phyloP scores from a whole-genome alignment of 768 basidiomycete genomes.

The Auricularia sp. region DNA sequence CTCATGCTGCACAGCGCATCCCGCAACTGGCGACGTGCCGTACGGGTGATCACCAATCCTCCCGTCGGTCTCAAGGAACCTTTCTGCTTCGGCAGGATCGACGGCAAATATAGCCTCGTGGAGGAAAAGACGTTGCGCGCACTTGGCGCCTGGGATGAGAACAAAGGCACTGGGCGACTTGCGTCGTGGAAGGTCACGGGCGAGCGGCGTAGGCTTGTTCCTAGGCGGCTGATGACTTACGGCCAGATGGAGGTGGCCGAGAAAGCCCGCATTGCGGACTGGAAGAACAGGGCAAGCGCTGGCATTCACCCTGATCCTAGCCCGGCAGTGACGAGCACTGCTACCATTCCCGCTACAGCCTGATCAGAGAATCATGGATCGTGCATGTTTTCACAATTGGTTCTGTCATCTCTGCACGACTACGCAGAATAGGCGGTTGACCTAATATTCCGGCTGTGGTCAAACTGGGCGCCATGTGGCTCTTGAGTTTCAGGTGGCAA shows the following conservation, averaged over 20 bases:
- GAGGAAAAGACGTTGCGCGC: slow-evolving; percentile 49
- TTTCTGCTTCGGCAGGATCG: slow-evolving; percentile 37
- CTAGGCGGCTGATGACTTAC: slow-evolving; percentile 27
- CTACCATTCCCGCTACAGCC: too few species aligned
- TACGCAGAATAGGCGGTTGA: too few species aligned
- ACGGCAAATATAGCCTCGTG: slow-evolving; percentile 44
- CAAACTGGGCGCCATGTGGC: too few species aligned
- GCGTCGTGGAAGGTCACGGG: slow-evolving; percentile 33
- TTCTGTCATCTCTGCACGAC: too few species aligned
- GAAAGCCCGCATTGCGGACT: background rate
- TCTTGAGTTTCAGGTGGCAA: too few species aligned
- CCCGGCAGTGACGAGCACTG: too few species aligned
- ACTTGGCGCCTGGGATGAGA: slow-evolving; percentile 34
- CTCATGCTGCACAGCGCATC: slow-evolving; percentile 58
- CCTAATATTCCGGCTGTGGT: too few species aligned
- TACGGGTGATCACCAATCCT: slow-evolving; percentile 57
- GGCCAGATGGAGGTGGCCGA: background rate
- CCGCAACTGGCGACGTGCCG: slow-evolving; percentile 47
- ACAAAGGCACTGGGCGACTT: slow-evolving; percentile 8
- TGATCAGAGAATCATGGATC: too few species aligned
- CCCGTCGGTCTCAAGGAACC: slow-evolving; percentile 46
- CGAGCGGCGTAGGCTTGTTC: slow-evolving; percentile 38
- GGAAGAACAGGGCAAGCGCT: background rate
- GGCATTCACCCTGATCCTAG: too few species aligned
- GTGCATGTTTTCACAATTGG: too few species aligned